Percentiles rank a stretch among this genome's conserved stretches.
These are phyloP conservation scores for Coemansia asiatica DNA, from an alignment of 192 early-diverging fungal species.

Conservation along the genomic window DNA sequence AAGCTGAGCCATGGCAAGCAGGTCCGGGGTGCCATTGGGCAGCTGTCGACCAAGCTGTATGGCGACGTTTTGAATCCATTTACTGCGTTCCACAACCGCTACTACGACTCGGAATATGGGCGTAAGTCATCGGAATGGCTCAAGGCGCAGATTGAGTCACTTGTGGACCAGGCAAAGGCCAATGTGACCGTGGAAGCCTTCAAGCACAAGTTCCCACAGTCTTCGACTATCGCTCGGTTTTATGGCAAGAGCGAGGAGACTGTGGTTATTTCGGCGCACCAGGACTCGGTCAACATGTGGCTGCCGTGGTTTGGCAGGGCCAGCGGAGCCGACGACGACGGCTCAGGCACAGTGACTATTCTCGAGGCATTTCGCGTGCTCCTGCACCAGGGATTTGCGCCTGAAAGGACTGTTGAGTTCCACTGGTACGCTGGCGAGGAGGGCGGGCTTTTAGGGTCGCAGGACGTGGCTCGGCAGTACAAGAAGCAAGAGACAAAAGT, in stretches of 20 bases:
- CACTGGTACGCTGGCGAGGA: conserved; percentile 95
- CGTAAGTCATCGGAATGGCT: conserved; percentile 72
- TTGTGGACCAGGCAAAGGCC: conserved; percentile 37
- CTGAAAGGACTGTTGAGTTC: conserved; percentile 85
- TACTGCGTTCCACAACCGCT: conserved; percentile 84
- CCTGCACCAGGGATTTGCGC: conserved; percentile 65
- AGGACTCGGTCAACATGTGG: conserved; percentile 86
- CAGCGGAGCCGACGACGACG: conserved; percentile 87
- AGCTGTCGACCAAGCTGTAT: conserved; percentile 69
- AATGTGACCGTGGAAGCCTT: conserved; percentile 76
- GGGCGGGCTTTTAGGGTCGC: conserved; percentile 85
- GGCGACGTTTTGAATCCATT: conserved; percentile 69
- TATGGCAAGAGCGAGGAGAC: conserved; percentile 56
- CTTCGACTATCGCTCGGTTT: conserved; percentile 80
- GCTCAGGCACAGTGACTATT: conserved; percentile 87
- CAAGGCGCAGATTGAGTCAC: conserved; percentile 55
- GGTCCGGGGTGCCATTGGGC: conserved; percentile 60
- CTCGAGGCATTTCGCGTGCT: conserved; percentile 82
- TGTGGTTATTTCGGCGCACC: conserved; percentile 87
- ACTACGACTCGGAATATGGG: conserved; percentile 78
- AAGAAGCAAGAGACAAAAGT: conserved; percentile 60
- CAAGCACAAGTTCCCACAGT: conserved; percentile 79
- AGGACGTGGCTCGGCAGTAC: conserved; percentile 77
- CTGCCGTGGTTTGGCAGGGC: conserved; percentile 73
- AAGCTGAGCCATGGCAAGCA: conserved; percentile 59